Percentiles rank a stretch among this genome's conserved stretches.
phyloP scores from a whole-genome alignment of 805 yeast species.

The Pachysolen tannophilus region DNA sequence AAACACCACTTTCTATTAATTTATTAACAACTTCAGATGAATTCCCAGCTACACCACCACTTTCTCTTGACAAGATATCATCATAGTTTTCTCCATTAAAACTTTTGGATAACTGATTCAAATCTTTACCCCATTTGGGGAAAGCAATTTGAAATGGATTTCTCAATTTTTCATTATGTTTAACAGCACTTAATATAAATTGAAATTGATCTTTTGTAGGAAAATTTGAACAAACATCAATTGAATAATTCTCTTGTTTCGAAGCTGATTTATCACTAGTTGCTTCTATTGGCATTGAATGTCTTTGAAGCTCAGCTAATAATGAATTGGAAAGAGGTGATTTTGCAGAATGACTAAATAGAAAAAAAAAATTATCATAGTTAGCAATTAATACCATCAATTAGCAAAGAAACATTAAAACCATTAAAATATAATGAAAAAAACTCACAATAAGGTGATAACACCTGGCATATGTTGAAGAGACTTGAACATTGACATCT shows the following conservation, averaged over 20 bases:
- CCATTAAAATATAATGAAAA: too few relatives aligned
- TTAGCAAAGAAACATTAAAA: too few relatives aligned
- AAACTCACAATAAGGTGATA: constrained; percentile 34
- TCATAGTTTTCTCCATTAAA: too few relatives aligned
- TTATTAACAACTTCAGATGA: constrained; percentile 4
- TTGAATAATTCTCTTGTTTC: neutral
- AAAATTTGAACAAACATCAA: constrained; percentile 1
- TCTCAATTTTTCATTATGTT: neutral
- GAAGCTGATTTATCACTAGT: constrained; percentile 1
- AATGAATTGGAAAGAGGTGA: neutral
- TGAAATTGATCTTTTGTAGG: constrained; percentile 7
- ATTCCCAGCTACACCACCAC: neutral
- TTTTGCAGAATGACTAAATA: constrained; percentile 5
- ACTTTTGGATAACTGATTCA: too few relatives aligned
- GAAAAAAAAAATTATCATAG: too few relatives aligned
- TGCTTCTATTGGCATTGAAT: neutral
- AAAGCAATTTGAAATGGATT: constrained; percentile 1
- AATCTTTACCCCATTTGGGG: constrained; percentile 2
- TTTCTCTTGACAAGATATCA: too few relatives aligned
- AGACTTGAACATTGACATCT: constrained; percentile 41
- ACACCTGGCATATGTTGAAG: constrained; percentile 36
- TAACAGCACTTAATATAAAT: neutral
- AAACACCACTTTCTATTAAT: constrained; percentile 16
- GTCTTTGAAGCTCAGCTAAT: neutral
- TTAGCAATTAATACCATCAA: too few relatives aligned